phyloP scores from a whole-genome alignment of 768 basidiomycete genomes.

The Dendrothele bispora region DNA sequence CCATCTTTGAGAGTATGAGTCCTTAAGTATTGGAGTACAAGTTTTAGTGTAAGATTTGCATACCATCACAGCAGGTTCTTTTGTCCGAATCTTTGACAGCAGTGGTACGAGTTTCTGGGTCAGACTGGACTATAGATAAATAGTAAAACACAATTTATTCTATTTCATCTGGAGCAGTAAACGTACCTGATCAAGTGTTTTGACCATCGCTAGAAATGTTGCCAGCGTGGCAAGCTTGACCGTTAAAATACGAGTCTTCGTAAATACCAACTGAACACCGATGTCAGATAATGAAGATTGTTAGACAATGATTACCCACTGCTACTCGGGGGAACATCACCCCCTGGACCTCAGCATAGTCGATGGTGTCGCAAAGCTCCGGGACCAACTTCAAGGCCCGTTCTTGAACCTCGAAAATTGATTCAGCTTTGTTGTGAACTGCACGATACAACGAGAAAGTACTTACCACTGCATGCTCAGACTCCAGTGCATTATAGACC shows the following conservation, averaged over 20 bases:
- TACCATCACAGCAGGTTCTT: constrained; percentile 94
- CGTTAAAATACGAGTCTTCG: constrained; percentile 83
- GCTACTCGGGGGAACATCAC: constrained; percentile 91
- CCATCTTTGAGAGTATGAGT: constrained; percentile 54
- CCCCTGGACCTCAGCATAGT: constrained; percentile 92
- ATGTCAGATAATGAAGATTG: not conserved
- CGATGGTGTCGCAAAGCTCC: constrained; percentile 86
- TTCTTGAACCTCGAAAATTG: constrained; percentile 77
- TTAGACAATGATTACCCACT: constrained; percentile 51
- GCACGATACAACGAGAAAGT: not conserved
- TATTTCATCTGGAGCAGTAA: not conserved
- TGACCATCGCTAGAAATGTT: constrained; percentile 87
- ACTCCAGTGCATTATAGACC: constrained; percentile 94
- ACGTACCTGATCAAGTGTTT: constrained; percentile 81
- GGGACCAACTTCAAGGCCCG: constrained; percentile 83
- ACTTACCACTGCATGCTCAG: constrained; percentile 82
- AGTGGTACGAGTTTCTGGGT: constrained; percentile 96
- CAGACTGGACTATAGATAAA: constrained; percentile 62
- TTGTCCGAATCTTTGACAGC: constrained; percentile 92
- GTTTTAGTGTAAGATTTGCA: constrained; percentile 12
- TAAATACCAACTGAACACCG: constrained; percentile 75
- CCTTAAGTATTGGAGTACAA: constrained; percentile 2
- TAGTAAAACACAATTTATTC: not conserved
- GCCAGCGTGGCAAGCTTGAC: constrained; percentile 88
- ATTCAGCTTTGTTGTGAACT: constrained; percentile 7